Base-by-base conservation (phyloP, 2,329 filamentous ascomycete species). In the Geosmithia putterillii region DNA sequence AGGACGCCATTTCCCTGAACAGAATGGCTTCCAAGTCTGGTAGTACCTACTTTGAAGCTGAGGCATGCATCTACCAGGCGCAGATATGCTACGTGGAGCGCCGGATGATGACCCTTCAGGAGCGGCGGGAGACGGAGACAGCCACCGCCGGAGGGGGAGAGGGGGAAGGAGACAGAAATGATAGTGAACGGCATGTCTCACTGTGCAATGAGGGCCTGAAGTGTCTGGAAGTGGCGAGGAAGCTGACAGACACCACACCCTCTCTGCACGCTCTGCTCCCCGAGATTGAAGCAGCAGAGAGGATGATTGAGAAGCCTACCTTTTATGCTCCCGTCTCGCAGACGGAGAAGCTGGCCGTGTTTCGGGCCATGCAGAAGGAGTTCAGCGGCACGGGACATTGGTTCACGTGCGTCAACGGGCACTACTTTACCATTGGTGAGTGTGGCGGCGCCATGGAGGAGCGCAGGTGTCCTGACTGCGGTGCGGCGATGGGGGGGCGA, bases 371-470 rank as follows among this genome's bases (percentile, higher is more conserved):
- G 73, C 54, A 66, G 1, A 44, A 40, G 0, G 69, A 73, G 47
- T 69, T 76, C 34, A 47, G 42, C 0, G 69, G 71, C 0, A 75
- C 69, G 0, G 78, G 79, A 0, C 74, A 80, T 48, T 82, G 77
- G 78, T 82, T 81, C 54, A 64, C 59, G 1, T 81, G 75, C 47
- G 56, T 48, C 20, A 76, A 77, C 45, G 68, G 69, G 2, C 74
- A 43, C 8, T 70, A 73, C 3, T 81, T 84, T 48, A 75, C 77
- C 0, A 67, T 83, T 25, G 79, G 78, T 1, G 75, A 83, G 46
- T 83, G 79, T 50, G 79, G 79, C 0, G 75, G 77, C 69, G 76
- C 79, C 0, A 81, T 82, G 74, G 48, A 85, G 54, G 44, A 52
- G 17, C 70, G 79, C 2, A 56, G 56, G 2, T 86, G 82, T 49